Conservation (phyloP, 2,329 filamentous ascomycete species). For the Aspergillus oerlinghausenensis region DNA sequence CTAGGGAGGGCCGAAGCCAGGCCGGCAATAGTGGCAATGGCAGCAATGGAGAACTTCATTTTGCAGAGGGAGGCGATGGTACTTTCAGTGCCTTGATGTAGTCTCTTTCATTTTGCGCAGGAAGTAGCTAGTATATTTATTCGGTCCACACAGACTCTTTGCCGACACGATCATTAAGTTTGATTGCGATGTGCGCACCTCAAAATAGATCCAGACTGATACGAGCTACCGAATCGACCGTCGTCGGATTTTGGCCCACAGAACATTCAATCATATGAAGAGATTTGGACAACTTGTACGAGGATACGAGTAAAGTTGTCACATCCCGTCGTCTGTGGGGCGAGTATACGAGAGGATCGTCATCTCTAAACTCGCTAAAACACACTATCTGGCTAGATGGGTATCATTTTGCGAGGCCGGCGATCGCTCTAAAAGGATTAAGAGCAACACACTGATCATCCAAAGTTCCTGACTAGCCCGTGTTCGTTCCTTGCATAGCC, state of each 20-base stretch:
- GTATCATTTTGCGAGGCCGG: background rate
- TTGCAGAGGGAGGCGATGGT: background rate
- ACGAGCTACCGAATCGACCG: background rate
- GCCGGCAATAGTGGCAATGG: background rate
- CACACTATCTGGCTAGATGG: background rate
- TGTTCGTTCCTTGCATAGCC: background rate
- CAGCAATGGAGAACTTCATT: constrained; percentile 6
- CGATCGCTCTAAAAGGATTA: background rate
- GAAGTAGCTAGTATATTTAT: background rate
- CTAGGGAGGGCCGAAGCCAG: constrained; percentile 1
- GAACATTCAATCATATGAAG: background rate
- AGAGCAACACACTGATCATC: background rate
- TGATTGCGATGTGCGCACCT: background rate
- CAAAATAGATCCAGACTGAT: background rate
- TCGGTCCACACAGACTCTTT: background rate
- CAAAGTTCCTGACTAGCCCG: background rate
- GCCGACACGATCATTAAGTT: background rate
- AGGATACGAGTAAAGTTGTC: background rate
- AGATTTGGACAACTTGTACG: background rate
- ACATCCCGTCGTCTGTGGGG: background rate
- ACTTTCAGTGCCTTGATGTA: background rate
- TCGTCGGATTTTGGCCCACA: background rate
- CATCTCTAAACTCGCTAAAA: background rate
- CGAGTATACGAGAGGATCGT: background rate
- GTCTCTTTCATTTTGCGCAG: background rate